Evolutionary conservation across 306 rosid genomes (phyloP).

Genomic region (Vachellia collinsii): DNA sequence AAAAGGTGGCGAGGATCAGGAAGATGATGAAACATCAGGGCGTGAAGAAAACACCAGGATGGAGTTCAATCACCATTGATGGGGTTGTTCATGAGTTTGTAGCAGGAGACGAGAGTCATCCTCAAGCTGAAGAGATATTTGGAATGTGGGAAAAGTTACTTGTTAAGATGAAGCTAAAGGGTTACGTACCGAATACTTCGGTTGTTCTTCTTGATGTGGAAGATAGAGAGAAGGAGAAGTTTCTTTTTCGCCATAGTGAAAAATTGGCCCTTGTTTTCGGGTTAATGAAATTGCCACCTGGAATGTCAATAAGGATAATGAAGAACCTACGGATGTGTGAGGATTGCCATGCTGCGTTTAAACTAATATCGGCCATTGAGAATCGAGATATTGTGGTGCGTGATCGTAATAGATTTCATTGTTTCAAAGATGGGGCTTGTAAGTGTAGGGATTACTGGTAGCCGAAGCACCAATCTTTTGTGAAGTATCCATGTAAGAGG

Average conservation of each 20-base stretch:
- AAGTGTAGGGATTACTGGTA: constrained; percentile 57
- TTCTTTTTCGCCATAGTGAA: constrained; percentile 52
- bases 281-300: constrained; percentile 50
- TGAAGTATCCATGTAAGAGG: neutral
- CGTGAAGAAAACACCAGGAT: constrained; percentile 50
- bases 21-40: constrained; percentile 55
- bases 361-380: constrained; percentile 44
- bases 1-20: constrained; percentile 45
- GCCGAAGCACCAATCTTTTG: neutral
- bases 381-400: constrained; percentile 51
- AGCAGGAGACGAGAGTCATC: constrained; percentile 62
- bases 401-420: constrained; percentile 56
- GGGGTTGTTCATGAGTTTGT: constrained; percentile 53
- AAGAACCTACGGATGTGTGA: constrained; percentile 68
- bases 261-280: constrained; percentile 57
- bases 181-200: constrained; percentile 63
- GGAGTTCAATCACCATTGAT: constrained; percentile 56
- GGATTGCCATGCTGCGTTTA: constrained; percentile 58
- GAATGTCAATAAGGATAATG: constrained; percentile 57
- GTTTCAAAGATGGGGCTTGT: constrained; percentile 52
- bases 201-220: constrained; percentile 59
- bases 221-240: constrained; percentile 49
- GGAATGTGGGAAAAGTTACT: constrained; percentile 54
- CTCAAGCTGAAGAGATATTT: constrained; percentile 47
- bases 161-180: constrained; percentile 43